Percentiles rank a stretch among this genome's conserved stretches.
phyloP scores from a whole-genome alignment of 2,329 filamentous ascomycete genomes.

The Phaeophleospora eucalypticola region DNA sequence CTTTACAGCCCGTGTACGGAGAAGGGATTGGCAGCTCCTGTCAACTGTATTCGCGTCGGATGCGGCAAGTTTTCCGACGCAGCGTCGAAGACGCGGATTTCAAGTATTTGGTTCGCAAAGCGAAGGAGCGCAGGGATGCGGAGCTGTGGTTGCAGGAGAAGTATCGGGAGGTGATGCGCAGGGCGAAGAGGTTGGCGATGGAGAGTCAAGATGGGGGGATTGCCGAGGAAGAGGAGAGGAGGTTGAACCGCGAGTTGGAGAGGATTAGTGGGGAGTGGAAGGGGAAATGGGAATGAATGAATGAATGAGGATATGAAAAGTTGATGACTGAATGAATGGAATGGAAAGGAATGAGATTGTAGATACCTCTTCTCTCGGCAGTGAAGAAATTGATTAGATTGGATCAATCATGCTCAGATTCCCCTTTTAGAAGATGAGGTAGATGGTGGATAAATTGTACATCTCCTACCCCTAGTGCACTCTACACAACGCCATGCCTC shows the following conservation, averaged over 20 bases:
- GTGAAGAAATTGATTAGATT: too few relatives aligned
- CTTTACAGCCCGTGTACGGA: constrained; percentile 53
- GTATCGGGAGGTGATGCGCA: constrained; percentile 36
- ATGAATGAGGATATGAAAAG: too few relatives aligned
- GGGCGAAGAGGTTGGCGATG: constrained; percentile 37
- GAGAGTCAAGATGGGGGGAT: constrained; percentile 27
- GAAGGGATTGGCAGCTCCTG: constrained; percentile 55
- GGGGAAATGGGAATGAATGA: constrained; percentile 46
- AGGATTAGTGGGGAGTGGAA: constrained; percentile 50
- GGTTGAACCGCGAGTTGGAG: constrained; percentile 50
- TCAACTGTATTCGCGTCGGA: constrained; percentile 74
- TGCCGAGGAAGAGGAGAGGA: constrained; percentile 54
- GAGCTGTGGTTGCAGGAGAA: constrained; percentile 58
- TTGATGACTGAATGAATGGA: too few relatives aligned
- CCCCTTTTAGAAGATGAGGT: too few relatives aligned
- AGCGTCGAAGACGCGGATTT: constrained; percentile 66
- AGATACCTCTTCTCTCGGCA: too few relatives aligned
- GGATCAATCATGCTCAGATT: too few relatives aligned
- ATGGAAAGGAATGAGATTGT: too few relatives aligned
- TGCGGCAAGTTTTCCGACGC: constrained; percentile 68
- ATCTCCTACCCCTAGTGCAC: too few relatives aligned
- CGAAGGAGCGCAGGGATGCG: constrained; percentile 54
- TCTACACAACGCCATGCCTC: constrained; percentile 75
- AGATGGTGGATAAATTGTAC: too few relatives aligned
- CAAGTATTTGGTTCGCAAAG: constrained; percentile 58